A percentile compares a stretch with the other conserved stretches of the same genome.
Conservation (phyloP, 1,139 yeast species). For the Geotrichum cucujoidarum region DNA sequence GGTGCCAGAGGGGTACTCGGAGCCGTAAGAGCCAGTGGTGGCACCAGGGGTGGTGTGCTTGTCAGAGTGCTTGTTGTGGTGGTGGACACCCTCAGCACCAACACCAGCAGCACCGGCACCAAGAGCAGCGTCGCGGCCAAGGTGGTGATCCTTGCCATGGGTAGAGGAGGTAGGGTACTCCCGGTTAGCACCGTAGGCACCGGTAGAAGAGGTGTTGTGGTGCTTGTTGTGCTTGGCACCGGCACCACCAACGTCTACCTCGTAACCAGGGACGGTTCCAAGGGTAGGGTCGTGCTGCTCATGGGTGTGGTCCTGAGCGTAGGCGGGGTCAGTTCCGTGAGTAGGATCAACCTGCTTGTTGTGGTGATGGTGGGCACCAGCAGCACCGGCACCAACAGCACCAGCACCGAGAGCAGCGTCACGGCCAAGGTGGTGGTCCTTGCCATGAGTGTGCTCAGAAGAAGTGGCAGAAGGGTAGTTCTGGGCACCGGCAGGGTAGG, state of each 20-base stretch:
- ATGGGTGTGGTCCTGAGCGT: not conserved
- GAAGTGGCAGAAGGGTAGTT: not conserved
- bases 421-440: constrained; percentile 11
- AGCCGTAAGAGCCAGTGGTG: constrained; percentile 5
- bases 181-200: constrained; percentile 7
- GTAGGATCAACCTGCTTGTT: not conserved
- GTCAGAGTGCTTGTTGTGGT: not conserved
- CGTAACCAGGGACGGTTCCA: not conserved
- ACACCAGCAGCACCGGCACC: not conserved
- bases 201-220: too few species aligned
- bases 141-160: not conserved
- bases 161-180: not conserved
- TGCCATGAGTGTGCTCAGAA: constrained; percentile 9
- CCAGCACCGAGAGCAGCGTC: constrained; percentile 10
- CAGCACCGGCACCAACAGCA: constrained; percentile 17
- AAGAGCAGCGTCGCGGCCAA: not conserved
- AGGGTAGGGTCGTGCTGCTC: not conserved
- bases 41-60: too few species aligned
- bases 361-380: constrained; percentile 3
- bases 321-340: constrained; percentile 4
- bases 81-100: not conserved
- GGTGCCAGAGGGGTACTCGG: constrained; percentile 5
- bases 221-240: not conserved
- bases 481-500: not conserved
- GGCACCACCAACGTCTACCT: not conserved